Conservation (phyloP, 768 basidiomycete genomes). For the Baorangia bicolor region DNA sequence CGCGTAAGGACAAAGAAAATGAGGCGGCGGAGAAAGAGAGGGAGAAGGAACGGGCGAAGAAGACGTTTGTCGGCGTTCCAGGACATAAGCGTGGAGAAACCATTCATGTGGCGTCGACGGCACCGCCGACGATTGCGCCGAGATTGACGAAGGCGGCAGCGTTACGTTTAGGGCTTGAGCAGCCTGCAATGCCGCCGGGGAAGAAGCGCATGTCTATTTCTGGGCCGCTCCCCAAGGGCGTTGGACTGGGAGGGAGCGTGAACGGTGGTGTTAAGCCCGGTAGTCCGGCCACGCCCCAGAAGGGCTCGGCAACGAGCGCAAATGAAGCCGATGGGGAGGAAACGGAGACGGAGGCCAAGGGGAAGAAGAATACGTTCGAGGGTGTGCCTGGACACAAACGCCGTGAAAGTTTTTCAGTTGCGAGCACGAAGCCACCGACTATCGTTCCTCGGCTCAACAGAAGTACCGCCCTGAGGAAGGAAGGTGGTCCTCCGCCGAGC, state of each 20-base stretch:
- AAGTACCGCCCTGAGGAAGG: slow-evolving; percentile 46
- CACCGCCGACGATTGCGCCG: slow-evolving; percentile 68
- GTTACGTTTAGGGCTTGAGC: slow-evolving; percentile 57
- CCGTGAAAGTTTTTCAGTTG: slow-evolving; percentile 69
- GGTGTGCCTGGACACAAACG: slow-evolving; percentile 87
- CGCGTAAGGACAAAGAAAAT: slow-evolving; percentile 29
- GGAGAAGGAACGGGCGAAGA: slow-evolving; percentile 57
- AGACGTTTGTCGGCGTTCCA: slow-evolving; percentile 75
- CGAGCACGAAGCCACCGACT: slow-evolving; percentile 45
- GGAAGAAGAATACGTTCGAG: slow-evolving; percentile 56
- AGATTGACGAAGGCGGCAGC: slow-evolving; percentile 76
- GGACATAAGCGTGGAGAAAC: slow-evolving; percentile 74
- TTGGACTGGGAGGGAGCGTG: background rate
- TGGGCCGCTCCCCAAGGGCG: slow-evolving; percentile 11
- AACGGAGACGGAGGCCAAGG: slow-evolving; percentile 24
- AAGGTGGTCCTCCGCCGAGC: slow-evolving; percentile 52
- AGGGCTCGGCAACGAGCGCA: slow-evolving; percentile 16
- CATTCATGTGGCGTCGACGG: slow-evolving; percentile 72
- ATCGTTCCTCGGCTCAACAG: slow-evolving; percentile 45
- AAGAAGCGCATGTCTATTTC: slow-evolving; percentile 39
- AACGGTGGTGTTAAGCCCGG: slow-evolving; percentile 3
- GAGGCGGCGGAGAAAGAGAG: slow-evolving; percentile 48
- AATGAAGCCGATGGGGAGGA: slow-evolving; percentile 31
- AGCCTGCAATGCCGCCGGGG: slow-evolving; percentile 38
- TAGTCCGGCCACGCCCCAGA: slow-evolving; percentile 11